Evolutionary conservation across 257 asterid genomes (phyloP), one percentile per base, ranked within the genome.

Genomic region (Echium plantagineum): DNA sequence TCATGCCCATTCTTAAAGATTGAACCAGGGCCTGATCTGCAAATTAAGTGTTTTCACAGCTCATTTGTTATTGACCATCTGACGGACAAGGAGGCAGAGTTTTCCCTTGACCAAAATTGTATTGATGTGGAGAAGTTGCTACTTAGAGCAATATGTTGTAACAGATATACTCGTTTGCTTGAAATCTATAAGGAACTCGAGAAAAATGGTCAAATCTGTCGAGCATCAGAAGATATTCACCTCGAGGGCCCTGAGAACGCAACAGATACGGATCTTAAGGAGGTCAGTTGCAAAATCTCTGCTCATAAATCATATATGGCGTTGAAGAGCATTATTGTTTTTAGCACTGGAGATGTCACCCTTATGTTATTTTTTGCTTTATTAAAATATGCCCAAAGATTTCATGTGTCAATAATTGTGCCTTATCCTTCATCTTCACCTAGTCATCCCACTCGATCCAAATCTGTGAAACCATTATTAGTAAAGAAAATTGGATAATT

Each of bases 11-110:
- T 80, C 68, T 70, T 86, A 57, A 93, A 86, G 79, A 82, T 93
- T 79, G 96, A 93, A 80, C 99, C 99, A 13, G 88, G 91, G 64
- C 73, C 78, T 9, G 96, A 93, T 77, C 75, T 85, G 83, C 94
- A 85, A 77, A 89, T 93, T 62, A 89, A 84, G 78, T 89, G 97
- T 72, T 69, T 75, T 57, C 97, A 93, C 66, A 89, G 95, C 81
- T 69, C 95, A 67, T 89, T 89, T 80, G 85, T 83, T 54, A 85
- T 86, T 79, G 99, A 93, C 73, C 99, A 96, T 66, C 72, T 66
- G 69, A 83, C 90, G 52, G 86, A 85, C 64, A 86, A 80, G 80
- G 95, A 84, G 71, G 94, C 99, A 62, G 86, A 83, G 59, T 80
- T 93, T 81, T 80, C 72, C 68, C 84, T 93, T 67, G 72, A 86